Percentiles rank a stretch among this genome's conserved stretches.
Evolutionary conservation across 495 filamentous ascomycete species (phyloP).

Genomic region (Xylaria palmicola): DNA sequence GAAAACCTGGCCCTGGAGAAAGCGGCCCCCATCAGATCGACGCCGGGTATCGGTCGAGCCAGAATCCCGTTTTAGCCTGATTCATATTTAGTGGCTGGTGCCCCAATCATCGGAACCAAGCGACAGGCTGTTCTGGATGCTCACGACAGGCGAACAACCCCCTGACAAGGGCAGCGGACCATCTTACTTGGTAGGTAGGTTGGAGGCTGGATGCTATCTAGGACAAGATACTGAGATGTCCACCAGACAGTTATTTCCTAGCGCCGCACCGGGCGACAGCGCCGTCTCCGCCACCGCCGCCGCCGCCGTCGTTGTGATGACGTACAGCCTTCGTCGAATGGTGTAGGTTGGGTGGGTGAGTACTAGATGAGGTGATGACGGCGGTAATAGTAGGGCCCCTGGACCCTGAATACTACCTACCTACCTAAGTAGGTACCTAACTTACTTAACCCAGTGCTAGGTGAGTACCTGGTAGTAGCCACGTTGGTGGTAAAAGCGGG

Average conservation of each 20-base stretch:
- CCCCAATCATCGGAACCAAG: slow-evolving; percentile 13
- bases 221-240: too few species aligned
- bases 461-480: too few species aligned
- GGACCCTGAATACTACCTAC: slow-evolving; percentile 8
- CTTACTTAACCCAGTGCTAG: too few species aligned
- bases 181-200: too few species aligned
- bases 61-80: slow-evolving; percentile 13
- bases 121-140: background rate
- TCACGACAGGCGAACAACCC: background rate
- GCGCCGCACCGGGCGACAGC: too few species aligned
- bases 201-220: background rate
- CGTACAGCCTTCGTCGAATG: background rate
- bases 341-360: background rate
- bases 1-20: background rate
- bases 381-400: too few species aligned
- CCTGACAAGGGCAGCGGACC: background rate
- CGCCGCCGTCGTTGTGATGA: too few species aligned
- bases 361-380: too few species aligned
- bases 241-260: background rate
- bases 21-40: background rate
- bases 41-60: slow-evolving; percentile 1
- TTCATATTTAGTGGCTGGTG: slow-evolving; percentile 6
- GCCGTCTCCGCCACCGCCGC: too few species aligned
- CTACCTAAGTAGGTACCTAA: too few species aligned
- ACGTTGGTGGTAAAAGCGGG: slow-evolving; percentile 7